Evolutionary conservation across 2,329 filamentous ascomycete species (phyloP).

Genomic region (Ampelomyces quisqualis): DNA sequence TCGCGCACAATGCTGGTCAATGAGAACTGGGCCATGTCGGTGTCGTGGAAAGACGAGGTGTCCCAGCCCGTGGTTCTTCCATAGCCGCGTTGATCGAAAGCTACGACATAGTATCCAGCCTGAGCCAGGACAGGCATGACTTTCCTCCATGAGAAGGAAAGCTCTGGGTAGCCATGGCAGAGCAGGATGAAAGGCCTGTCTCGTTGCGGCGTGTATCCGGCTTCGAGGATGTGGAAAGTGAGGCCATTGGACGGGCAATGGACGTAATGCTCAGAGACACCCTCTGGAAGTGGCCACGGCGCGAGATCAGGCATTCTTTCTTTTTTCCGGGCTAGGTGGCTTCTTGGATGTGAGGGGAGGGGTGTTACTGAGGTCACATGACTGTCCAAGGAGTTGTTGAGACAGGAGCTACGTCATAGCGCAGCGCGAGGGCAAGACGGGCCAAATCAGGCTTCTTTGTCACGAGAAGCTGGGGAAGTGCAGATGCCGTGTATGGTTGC

Average conservation of each 20-base stretch:
- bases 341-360: constrained; percentile 2
- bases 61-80: constrained; percentile 66
- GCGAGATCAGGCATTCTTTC: too few species aligned
- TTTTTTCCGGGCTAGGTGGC: too few species aligned
- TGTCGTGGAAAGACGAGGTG: constrained; percentile 51
- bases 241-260: constrained; percentile 58
- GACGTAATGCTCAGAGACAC: constrained; percentile 58
- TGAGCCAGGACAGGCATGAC: constrained; percentile 60
- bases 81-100: constrained; percentile 68
- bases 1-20: constrained; percentile 63
- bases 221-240: constrained; percentile 62
- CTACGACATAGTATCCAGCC: constrained; percentile 65
- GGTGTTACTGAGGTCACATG: too few species aligned
- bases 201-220: constrained; percentile 47
- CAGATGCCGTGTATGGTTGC: too few species aligned
- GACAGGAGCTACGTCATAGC: constrained; percentile 1
- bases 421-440: neutral
- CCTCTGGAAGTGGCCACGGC: constrained; percentile 57
- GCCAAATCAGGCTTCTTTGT: too few species aligned
- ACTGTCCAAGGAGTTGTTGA: neutral
- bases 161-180: constrained; percentile 67
- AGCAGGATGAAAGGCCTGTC: constrained; percentile 60
- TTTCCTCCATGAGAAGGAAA: constrained; percentile 69
- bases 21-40: constrained; percentile 59
- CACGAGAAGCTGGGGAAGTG: too few species aligned